Evolutionary conservation across 2,329 filamentous ascomycete species (phyloP).

Genomic region (Botrytis paeoniae): DNA sequence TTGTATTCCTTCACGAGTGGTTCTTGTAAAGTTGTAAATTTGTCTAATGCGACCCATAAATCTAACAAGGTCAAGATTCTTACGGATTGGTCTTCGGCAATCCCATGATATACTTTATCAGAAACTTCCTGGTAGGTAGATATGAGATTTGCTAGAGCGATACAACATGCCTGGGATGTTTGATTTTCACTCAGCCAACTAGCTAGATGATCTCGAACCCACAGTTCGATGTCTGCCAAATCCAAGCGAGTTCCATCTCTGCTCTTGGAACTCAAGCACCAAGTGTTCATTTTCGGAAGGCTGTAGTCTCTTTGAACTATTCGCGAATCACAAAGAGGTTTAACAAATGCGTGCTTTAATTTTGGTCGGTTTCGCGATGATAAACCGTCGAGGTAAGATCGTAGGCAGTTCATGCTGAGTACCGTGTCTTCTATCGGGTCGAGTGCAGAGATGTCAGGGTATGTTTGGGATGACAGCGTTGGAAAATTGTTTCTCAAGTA

Average conservation of each 20-base stretch:
- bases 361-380: neutral
- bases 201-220: constrained; percentile 44
- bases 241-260: constrained; percentile 6
- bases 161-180: constrained; percentile 33
- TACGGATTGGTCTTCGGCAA: constrained; percentile 48
- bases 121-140: constrained; percentile 39
- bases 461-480: too few species aligned
- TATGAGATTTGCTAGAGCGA: constrained; percentile 36
- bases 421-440: neutral
- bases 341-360: neutral
- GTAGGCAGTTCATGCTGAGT: neutral
- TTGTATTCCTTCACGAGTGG: constrained; percentile 47
- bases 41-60: constrained; percentile 58
- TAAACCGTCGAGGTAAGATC: neutral
- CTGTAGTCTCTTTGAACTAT: constrained; percentile 23
- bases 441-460: neutral
- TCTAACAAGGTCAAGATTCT: constrained; percentile 57
- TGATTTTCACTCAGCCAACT: constrained; percentile 23
- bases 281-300: constrained; percentile 38
- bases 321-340: neutral
- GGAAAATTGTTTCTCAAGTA: neutral
- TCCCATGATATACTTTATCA: constrained; percentile 37
- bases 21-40: constrained; percentile 40
- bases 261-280: too few species aligned
- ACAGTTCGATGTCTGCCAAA: constrained; percentile 47